Conservation (phyloP, 768 basidiomycete genomes). For the Pisolithus tinctorius region DNA sequence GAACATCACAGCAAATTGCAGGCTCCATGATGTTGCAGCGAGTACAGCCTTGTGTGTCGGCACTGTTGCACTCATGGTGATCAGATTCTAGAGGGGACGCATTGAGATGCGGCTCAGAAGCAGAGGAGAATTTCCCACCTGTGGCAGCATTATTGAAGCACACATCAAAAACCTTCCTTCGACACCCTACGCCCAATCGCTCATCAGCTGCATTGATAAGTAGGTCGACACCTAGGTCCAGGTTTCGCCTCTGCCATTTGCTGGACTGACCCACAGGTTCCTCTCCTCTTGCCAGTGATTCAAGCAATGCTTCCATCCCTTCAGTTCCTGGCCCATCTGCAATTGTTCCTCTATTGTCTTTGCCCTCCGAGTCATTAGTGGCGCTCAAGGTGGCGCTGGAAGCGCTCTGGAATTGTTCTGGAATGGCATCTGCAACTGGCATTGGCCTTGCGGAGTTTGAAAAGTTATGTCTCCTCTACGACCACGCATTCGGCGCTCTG, state of each 20-base stretch:
- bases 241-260: conserved; percentile 1
- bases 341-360: too few species aligned
- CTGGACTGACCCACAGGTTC: neutral
- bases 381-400: too few species aligned
- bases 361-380: too few species aligned
- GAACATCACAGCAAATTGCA: conserved; percentile 20
- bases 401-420: too few species aligned
- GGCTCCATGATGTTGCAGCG: conserved; percentile 8
- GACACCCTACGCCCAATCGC: conserved; percentile 5
- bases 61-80: conserved; percentile 2
- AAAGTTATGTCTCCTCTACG: too few species aligned
- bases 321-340: too few species aligned
- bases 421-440: too few species aligned
- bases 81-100: conserved; percentile 3
- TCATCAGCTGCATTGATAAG: conserved; percentile 22
- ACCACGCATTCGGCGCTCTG: too few species aligned
- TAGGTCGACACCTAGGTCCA: conserved; percentile 17
- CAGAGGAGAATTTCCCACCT: conserved; percentile 6
- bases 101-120: neutral
- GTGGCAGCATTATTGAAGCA: conserved; percentile 17
- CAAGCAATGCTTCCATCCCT: too few species aligned
- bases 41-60: conserved; percentile 6
- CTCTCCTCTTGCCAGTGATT: neutral
- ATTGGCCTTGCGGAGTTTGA: neutral
- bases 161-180: conserved; percentile 8